Evolutionary conservation across 306 rosid species (phyloP).

Genomic region (Vigna unguiculata): DNA sequence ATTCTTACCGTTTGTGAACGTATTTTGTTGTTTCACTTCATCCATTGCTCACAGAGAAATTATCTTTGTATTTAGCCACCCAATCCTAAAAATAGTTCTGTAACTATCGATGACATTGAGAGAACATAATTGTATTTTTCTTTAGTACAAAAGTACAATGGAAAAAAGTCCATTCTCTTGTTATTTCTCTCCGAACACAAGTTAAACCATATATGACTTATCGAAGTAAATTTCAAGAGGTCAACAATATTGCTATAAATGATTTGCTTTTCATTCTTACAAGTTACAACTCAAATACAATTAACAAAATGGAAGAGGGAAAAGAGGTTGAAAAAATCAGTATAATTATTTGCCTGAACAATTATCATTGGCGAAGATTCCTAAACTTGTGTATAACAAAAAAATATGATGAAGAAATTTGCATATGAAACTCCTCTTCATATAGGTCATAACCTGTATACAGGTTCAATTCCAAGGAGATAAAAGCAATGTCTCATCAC

Average conservation of each 20-base stretch:
- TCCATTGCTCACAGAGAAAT: no score
- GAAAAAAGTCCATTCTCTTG: slow-evolving; percentile 5
- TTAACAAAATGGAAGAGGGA: neutral
- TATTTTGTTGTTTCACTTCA: no score
- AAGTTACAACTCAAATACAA: slow-evolving; percentile 25
- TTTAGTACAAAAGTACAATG: neutral
- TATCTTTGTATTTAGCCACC: neutral
- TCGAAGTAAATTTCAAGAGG: slow-evolving; percentile 19
- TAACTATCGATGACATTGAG: neutral
- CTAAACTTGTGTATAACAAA: slow-evolving; percentile 20
- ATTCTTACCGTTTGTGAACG: neutral
- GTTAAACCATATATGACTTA: neutral
- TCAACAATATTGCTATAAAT: slow-evolving; percentile 30
- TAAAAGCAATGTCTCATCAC: slow-evolving; percentile 91
- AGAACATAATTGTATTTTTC: neutral
- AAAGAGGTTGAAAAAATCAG: neutral
- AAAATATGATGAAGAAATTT: slow-evolving; percentile 16
- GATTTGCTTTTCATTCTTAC: slow-evolving; percentile 23
- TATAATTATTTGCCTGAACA: slow-evolving; percentile 11
- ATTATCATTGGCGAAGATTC: neutral
- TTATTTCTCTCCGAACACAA: neutral
- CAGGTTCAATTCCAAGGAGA: slow-evolving; percentile 87
- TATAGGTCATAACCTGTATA: slow-evolving; percentile 69
- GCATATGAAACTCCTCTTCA: slow-evolving; percentile 30
- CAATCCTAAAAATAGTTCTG: neutral